phyloP scores from a whole-genome alignment of 257 asterid species.

The Fraxinus anomala region DNA sequence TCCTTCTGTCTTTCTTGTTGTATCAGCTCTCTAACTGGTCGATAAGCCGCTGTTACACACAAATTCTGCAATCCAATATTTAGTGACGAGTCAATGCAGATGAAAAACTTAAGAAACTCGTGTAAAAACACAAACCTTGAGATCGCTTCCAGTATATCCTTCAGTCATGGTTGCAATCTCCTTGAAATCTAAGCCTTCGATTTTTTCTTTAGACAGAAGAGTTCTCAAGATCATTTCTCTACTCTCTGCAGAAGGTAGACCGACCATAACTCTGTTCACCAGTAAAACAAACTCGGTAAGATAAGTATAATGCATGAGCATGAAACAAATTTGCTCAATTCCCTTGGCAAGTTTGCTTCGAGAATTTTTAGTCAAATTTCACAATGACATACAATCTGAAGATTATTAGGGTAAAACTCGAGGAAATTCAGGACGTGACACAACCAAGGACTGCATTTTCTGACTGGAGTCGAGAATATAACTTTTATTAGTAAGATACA shows the following conservation, averaged over 20 bases:
- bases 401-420: too few relatives aligned
- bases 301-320: too few relatives aligned
- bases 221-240: constrained; percentile 91
- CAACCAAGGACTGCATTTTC: too few relatives aligned
- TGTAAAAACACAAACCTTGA: constrained; percentile 60
- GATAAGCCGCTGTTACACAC: constrained; percentile 87
- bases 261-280: constrained; percentile 85
- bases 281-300: not conserved
- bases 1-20: constrained; percentile 73
- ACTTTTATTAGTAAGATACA: not conserved
- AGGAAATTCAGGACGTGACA: too few relatives aligned
- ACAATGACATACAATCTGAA: too few relatives aligned
- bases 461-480: too few relatives aligned
- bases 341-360: too few relatives aligned
- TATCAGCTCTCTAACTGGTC: constrained; percentile 89
- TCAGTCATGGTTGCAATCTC: constrained; percentile 85
- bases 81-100: constrained; percentile 21
- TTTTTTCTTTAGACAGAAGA: constrained; percentile 79
- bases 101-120: constrained; percentile 1
- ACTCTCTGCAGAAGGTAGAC: constrained; percentile 78
- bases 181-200: constrained; percentile 71
- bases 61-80: constrained; percentile 63
- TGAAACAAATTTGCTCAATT: too few relatives aligned
- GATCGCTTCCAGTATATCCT: constrained; percentile 98
- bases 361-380: too few relatives aligned